Conservation (phyloP, 78 protist species). For the Creolimax fragrantissima region DNA sequence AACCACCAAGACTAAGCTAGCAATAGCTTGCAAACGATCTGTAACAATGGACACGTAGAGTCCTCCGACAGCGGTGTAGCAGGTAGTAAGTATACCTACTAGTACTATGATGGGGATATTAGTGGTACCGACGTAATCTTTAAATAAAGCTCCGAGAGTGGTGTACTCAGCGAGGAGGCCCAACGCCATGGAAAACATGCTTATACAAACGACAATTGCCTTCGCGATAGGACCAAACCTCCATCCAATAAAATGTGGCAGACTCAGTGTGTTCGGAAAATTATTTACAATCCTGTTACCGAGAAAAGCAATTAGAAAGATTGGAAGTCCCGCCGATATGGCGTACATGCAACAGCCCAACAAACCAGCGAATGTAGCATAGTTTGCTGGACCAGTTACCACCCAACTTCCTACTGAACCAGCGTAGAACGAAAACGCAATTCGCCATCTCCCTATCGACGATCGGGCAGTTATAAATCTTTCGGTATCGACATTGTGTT, state of each 20-base stretch:
- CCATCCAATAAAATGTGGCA: neutral
- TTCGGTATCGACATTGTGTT: neutral
- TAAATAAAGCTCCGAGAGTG: conserved; percentile 15
- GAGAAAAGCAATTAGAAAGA: neutral
- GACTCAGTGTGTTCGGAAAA: neutral
- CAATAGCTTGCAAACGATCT: conserved; percentile 4
- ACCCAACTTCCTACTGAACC: conserved; percentile 14
- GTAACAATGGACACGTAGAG: conserved; percentile 5
- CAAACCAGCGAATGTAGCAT: neutral
- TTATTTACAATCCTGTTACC: neutral
- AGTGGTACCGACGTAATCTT: conserved; percentile 4
- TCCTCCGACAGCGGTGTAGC: conserved; percentile 10
- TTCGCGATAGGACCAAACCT: conserved; percentile 4
- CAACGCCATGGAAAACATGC: neutral
- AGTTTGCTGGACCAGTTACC: conserved; percentile 10
- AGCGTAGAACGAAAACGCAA: conserved; percentile 17
- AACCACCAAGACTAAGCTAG: neutral
- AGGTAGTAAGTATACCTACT: neutral
- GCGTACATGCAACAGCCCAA: neutral
- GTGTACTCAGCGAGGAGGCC: conserved; percentile 17
- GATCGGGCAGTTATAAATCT: neutral
- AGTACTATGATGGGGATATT: neutral
- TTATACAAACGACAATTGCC: neutral
- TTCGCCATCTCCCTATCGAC: neutral
- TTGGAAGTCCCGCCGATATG: neutral